Evolutionary conservation across 176 grass and related monocot genomes (phyloP).

Genomic region (Rhynchospora breviuscula): DNA sequence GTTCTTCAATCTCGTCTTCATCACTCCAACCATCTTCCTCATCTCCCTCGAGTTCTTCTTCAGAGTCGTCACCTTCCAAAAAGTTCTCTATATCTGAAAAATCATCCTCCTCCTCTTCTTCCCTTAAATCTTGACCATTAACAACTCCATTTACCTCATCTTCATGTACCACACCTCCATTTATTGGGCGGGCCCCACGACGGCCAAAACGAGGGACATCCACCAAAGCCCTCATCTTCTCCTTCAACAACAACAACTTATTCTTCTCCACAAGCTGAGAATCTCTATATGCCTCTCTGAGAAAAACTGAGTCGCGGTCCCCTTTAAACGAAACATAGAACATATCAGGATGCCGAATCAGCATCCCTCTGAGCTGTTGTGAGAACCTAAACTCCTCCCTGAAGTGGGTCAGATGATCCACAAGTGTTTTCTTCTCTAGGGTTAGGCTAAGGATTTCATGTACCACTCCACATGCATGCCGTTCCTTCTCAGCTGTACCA

Average conservation of each 20-base stretch:
- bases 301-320: constrained; percentile 80
- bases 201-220: constrained; percentile 46
- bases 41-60: constrained; percentile 48
- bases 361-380: constrained; percentile 73
- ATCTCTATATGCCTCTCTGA: constrained; percentile 76
- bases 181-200: not conserved
- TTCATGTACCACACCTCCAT: not conserved
- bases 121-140: constrained; percentile 29
- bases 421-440: constrained; percentile 77
- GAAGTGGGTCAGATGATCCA: constrained; percentile 87
- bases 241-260: constrained; percentile 73
- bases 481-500: constrained; percentile 65
- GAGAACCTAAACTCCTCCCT: constrained; percentile 94
- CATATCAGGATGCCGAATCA: constrained; percentile 86
- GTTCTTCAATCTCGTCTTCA: constrained; percentile 67
- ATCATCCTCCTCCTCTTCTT: constrained; percentile 43
- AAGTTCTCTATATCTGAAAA: constrained; percentile 71
- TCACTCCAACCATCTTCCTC: constrained; percentile 81
- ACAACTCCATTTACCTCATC: constrained; percentile 21
- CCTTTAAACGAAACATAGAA: constrained; percentile 94
- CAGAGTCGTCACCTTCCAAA: constrained; percentile 36
- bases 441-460: constrained; percentile 91
- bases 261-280: constrained; percentile 85
- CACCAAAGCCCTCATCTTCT: constrained; percentile 90
- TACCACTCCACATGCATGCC: constrained; percentile 75